Evolutionary conservation across 768 basidiomycete genomes (phyloP).

Genomic region (Tricholoma hemisulphureum): DNA sequence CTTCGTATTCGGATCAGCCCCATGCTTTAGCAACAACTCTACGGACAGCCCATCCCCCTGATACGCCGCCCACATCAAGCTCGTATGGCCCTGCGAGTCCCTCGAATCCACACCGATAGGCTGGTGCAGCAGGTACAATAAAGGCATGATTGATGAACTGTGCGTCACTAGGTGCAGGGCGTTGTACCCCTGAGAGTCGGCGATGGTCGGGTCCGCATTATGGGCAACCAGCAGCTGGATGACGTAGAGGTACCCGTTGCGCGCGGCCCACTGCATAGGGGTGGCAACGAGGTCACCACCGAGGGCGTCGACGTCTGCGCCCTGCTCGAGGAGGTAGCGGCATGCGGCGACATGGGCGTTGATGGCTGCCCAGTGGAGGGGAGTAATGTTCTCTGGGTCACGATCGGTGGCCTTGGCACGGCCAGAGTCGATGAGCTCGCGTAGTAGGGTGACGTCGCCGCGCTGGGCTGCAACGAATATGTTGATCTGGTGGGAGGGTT

Average conservation of each 20-base stretch:
- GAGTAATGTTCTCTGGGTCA: slow-evolving; percentile 90
- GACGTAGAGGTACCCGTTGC: slow-evolving; percentile 94
- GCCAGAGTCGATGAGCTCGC: slow-evolving; percentile 68
- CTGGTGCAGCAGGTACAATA: slow-evolving; percentile 89
- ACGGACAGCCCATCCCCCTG: slow-evolving; percentile 97
- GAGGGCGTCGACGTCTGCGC: slow-evolving; percentile 90
- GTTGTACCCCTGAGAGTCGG: slow-evolving; percentile 95
- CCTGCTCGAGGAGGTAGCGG: slow-evolving; percentile 83
- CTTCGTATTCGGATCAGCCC: slow-evolving; percentile 71
- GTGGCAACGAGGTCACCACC: slow-evolving; percentile 95
- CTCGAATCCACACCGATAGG: slow-evolving; percentile 89
- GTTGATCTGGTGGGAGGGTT: slow-evolving; percentile 39
- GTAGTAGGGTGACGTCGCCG: slow-evolving; percentile 70
- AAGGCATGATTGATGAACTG: slow-evolving; percentile 90
- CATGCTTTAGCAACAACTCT: slow-evolving; percentile 83
- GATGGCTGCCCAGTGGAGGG: slow-evolving; percentile 98
- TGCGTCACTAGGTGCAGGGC: slow-evolving; percentile 94
- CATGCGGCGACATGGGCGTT: slow-evolving; percentile 92
- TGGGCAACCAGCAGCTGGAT: slow-evolving; percentile 88
- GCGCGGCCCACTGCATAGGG: slow-evolving; percentile 97
- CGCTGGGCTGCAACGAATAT: slow-evolving; percentile 87
- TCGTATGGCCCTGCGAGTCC: slow-evolving; percentile 90
- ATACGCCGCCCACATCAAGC: slow-evolving; percentile 98
- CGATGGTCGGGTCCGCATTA: slow-evolving; percentile 88
- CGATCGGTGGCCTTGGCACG: slow-evolving; percentile 70